Base-by-base conservation (phyloP, 495 filamentous ascomycete genomes). In the Trichoderma virens region DNA sequence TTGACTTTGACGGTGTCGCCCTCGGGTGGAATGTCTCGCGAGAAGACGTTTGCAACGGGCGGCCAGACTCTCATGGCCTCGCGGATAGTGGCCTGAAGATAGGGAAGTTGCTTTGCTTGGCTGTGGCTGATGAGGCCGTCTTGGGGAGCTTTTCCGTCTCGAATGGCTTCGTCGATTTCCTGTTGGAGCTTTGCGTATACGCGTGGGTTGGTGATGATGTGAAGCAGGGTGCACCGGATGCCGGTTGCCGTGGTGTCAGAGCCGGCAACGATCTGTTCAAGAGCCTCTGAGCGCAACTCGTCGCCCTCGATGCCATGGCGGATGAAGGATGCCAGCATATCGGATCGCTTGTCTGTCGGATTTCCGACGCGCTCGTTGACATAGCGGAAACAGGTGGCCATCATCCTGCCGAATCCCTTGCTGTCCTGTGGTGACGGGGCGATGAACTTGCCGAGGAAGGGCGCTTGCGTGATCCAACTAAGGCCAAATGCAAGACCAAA, bases 201-300 rank as follows among this genome's bases (percentile, higher is more conserved):
- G 0, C 65, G 56, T 1, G 72, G 69, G 60, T 79, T 72, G 6
- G 72, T 69, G 9, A 85, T 65, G 20, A 86, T 67, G 67, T 82
- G 79, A 13, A 80, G 73, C 54, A 88, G 75, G 61, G 85, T 74
- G 4, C 75, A 77, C 63, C 81, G 80, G 67, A 88, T 80, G 18
- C 81, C 78, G 3, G 82, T 83, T 0, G 83, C 81, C 0, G 83
- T 86, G 11, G 85, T 85, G 64, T 88, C 86, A 13, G 83, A 80
- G 13, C 84, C 85, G 0, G 85, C 86, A 5, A 87, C 43, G 6
- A 79, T 71, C 34, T 75, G 72, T 11, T 74, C 43, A 0, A 72
- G 20, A 32, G 70, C 66, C 62, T 80, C 78, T 6, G 69, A 43
- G 27, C 72, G 72, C 34, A 69, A 66, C 23, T 76, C 66, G 14